A percentile compares a stretch with the other conserved stretches of the same genome.
phyloP scores from a whole-genome alignment of 768 basidiomycete species.

The Mycena capillaripes region DNA sequence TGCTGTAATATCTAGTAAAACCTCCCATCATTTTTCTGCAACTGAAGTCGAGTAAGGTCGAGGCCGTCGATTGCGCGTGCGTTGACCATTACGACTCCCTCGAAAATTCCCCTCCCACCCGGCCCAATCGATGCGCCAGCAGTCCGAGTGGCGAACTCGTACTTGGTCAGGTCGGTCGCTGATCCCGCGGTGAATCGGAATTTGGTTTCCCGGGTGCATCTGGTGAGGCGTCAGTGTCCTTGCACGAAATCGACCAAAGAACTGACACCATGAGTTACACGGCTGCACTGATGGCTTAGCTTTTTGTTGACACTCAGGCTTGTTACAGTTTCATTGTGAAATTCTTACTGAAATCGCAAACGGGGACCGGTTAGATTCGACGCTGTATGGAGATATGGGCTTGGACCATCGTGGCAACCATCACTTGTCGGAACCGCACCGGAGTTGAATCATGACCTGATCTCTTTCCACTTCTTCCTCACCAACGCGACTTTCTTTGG shows the following conservation, averaged over 20 bases:
- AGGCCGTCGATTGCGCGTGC: not conserved
- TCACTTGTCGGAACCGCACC: no score
- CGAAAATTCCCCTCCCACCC: not conserved
- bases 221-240: not conserved
- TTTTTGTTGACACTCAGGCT: no score
- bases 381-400: no score
- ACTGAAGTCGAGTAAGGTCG: constrained; percentile 6
- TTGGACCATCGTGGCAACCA: no score
- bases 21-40: not conserved
- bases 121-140: constrained; percentile 10
- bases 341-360: no score
- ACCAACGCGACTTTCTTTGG: no score
- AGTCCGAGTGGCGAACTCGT: not conserved
- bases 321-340: no score
- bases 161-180: constrained; percentile 14
- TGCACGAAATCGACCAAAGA: not conserved
- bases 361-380: no score
- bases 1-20: no score
- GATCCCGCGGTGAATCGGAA: constrained; percentile 26
- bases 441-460: no score
- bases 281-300: no score
- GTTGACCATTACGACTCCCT: constrained; percentile 7
- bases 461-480: no score
- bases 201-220: constrained; percentile 14
- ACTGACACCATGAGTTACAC: constrained; percentile 22